A percentile compares a stretch with the other conserved stretches of the same genome.
These are phyloP conservation scores for Cornus controversa DNA, from an alignment of 148 eudicot genomes.

Conservation along the genomic window DNA sequence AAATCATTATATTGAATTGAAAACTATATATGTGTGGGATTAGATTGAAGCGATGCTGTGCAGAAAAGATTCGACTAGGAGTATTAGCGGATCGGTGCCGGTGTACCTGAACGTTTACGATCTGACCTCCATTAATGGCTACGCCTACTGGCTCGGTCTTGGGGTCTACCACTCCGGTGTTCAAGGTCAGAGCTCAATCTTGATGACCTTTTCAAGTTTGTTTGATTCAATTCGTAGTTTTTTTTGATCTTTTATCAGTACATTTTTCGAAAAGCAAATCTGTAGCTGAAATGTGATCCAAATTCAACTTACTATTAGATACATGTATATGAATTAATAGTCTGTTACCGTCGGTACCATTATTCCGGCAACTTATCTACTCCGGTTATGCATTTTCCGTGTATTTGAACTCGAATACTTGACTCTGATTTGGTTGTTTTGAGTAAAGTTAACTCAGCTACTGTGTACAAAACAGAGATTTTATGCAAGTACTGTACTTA, in stretches of 20 bases:
- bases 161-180: conserved; percentile 53
- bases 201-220: no score
- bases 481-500: not conserved
- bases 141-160: conserved; percentile 50
- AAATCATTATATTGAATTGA: no score
- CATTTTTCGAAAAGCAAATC: not conserved
- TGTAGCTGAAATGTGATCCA: not conserved
- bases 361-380: no score
- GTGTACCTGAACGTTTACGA: conserved; percentile 44
- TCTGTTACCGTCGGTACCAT: no score
- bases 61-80: conserved; percentile 22
- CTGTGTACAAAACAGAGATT: no score
- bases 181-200: conserved; percentile 26
- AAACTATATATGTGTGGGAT: not conserved
- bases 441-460: no score
- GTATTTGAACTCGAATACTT: not conserved
- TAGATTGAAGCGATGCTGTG: conserved; percentile 20
- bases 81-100: conserved; percentile 30
- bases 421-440: not conserved
- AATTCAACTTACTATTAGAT: not conserved
- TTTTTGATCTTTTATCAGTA: not conserved
- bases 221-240: no score
- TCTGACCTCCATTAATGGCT: conserved; percentile 44
- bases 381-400: not conserved
- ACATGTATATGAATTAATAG: not conserved